These are phyloP conservation scores for Amylostereum areolatum DNA, from an alignment of 1,284 basidiomycete genomes.

Conservation along the genomic window DNA sequence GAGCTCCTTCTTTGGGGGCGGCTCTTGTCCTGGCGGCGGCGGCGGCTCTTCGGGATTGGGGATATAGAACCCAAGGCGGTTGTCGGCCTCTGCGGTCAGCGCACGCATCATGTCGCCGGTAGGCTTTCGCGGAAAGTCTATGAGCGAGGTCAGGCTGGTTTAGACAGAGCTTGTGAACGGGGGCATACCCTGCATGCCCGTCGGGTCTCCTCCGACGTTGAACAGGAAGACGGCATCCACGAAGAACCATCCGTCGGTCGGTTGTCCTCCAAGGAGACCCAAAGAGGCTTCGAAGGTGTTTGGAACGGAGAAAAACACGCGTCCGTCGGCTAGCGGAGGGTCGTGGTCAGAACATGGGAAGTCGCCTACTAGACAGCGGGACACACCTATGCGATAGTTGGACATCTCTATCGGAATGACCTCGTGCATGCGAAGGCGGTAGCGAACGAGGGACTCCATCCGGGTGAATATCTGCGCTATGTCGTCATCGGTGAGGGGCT, in stretches of 20 bases:
- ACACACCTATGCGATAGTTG: slow-evolving; percentile 60
- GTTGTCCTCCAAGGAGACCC: slow-evolving; percentile 62
- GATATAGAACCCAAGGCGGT: slow-evolving; percentile 56
- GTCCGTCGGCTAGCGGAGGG: slow-evolving; percentile 52
- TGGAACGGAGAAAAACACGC: slow-evolving; percentile 69
- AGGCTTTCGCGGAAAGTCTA: slow-evolving; percentile 60
- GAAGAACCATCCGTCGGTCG: slow-evolving; percentile 77
- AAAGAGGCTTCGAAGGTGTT: slow-evolving; percentile 74
- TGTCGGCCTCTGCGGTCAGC: slow-evolving; percentile 68
- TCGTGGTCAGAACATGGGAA: slow-evolving; percentile 1
- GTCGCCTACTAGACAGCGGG: neutral
- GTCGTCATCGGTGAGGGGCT: slow-evolving; percentile 62
- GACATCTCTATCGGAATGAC: slow-evolving; percentile 74
- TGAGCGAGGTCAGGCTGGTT: neutral
- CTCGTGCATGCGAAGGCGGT: slow-evolving; percentile 69
- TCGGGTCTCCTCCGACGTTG: slow-evolving; percentile 64
- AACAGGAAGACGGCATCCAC: slow-evolving; percentile 74
- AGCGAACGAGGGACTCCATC: slow-evolving; percentile 73
- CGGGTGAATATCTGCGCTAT: slow-evolving; percentile 60
- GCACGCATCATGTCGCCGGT: slow-evolving; percentile 58
- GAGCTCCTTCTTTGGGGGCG: slow-evolving; percentile 47
- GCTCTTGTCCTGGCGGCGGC: slow-evolving; percentile 36
- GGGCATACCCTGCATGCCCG: slow-evolving; percentile 57
- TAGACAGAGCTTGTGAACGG: neutral
- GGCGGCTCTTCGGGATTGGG: slow-evolving; percentile 36